Base-by-base conservation (phyloP, 106 monocot genomes). In the Dendrobium catenatum region DNA sequence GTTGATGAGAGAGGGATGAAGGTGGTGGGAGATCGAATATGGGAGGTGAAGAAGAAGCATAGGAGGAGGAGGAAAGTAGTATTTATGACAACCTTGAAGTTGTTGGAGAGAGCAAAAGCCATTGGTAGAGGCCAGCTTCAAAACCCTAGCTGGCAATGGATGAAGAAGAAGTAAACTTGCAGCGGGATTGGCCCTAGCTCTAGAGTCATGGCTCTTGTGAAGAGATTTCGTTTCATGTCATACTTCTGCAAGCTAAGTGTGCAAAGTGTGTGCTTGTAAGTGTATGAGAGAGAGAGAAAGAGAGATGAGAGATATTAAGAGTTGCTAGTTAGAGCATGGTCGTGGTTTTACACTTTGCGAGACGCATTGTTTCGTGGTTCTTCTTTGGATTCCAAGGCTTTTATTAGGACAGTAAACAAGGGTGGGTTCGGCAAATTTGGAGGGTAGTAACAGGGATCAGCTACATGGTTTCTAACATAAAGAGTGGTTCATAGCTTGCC, bases 11-110 rank as follows among this genome's bases (percentile, higher is more conserved):
- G 72, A 55, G 66, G 54, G 56, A 81, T 29, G 42, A 56, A 77
- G 77, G 85, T 84, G 81, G 85, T 56, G 10, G 85, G 85, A 78
- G 81, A 81, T 1, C 85, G 76, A 18, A 85, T 78, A n/a, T 73
- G 78, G 37, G 85, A 85, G 15, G 78, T 83, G 78, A 83, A 55
- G 68, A 83, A 83, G 78, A 83, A 83, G 41, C 83, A 83, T 19
- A 83, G 83, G n/a, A 83, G 83, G 19, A 83, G 83, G 10, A 83
- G 78, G 78, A 77, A 83, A 5, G 70, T 19, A 1, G 78, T 78
- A 42, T 83, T 83, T 47, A 78, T 78, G 77, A 83, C n/a, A 33
- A 72, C 51, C 41, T 83, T 78, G 51, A 78, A 22, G 70, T 78
- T 83, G 7, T 72, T 22, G 40, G 68, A 68, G 20, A 78, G 70